Percentiles rank a stretch among this genome's conserved stretches.
Evolutionary conservation across 2,329 filamentous ascomycete genomes (phyloP).

Genomic region (Pochonia chlamydosporia): DNA sequence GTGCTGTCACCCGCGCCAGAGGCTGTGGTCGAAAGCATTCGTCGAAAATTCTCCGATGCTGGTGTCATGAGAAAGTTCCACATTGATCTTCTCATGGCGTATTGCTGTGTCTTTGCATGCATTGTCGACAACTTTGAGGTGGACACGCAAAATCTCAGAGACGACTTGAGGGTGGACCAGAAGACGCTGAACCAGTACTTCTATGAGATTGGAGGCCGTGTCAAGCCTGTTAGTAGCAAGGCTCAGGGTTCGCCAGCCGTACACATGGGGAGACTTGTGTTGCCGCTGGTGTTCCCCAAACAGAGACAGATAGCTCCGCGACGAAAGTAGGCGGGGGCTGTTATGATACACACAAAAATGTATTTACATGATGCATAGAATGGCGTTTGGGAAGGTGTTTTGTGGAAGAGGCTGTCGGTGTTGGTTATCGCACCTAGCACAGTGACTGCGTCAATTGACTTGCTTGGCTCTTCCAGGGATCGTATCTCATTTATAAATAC

Average conservation of each 20-base stretch:
- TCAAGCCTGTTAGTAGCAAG: slow-evolving; percentile 55
- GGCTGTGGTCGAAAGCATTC: slow-evolving; percentile 59
- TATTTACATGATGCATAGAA: slow-evolving; percentile 6
- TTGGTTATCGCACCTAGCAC: background rate
- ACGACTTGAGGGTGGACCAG: slow-evolving; percentile 67
- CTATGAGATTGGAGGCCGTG: slow-evolving; percentile 66
- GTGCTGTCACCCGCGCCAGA: slow-evolving; percentile 53
- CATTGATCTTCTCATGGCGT: slow-evolving; percentile 64
- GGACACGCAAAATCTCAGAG: slow-evolving; percentile 62
- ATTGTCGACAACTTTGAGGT: slow-evolving; percentile 70
- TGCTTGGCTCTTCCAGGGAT: no score
- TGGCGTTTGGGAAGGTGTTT: slow-evolving; percentile 4
- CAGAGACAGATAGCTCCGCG: slow-evolving; percentile 31
- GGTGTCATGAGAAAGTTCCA: slow-evolving; percentile 66
- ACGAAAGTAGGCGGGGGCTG: slow-evolving; percentile 9
- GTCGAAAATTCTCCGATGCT: slow-evolving; percentile 61
- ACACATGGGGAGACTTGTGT: slow-evolving; percentile 60
- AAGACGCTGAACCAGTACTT: slow-evolving; percentile 68
- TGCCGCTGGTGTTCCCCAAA: slow-evolving; percentile 83
- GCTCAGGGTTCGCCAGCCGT: slow-evolving; percentile 47
- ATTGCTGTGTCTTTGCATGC: slow-evolving; percentile 65
- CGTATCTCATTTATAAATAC: no score
- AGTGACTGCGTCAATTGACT: no score
- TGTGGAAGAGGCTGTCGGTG: background rate
- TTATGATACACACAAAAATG: background rate